Evolutionary conservation across 257 asterid genomes (phyloP).

Genomic region (Leonotis leonurus): DNA sequence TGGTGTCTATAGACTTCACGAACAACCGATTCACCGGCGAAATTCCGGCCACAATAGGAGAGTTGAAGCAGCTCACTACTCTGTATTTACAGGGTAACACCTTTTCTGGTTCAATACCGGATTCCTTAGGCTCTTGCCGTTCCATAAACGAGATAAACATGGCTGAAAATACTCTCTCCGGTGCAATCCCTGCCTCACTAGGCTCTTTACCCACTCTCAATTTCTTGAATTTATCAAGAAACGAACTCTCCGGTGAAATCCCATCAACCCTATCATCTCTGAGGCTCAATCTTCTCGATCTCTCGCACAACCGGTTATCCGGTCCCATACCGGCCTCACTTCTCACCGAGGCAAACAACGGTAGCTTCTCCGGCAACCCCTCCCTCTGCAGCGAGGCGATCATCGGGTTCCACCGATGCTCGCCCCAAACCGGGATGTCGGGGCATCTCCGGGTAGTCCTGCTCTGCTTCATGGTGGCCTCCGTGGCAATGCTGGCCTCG

Average conservation of each 20-base stretch:
- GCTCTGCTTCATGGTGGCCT: slow-evolving; percentile 30
- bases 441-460: slow-evolving; percentile 25
- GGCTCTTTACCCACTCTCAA: slow-evolving; percentile 57
- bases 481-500: slow-evolving; percentile 27
- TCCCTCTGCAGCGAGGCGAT: slow-evolving; percentile 61
- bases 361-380: slow-evolving; percentile 60
- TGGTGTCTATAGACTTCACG: slow-evolving; percentile 48
- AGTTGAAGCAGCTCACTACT: slow-evolving; percentile 40
- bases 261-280: slow-evolving; percentile 56
- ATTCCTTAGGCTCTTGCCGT: slow-evolving; percentile 54
- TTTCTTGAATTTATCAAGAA: slow-evolving; percentile 61
- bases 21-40: slow-evolving; percentile 56
- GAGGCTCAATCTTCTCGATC: slow-evolving; percentile 62
- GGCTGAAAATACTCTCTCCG: slow-evolving; percentile 53
- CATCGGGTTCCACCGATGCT: slow-evolving; percentile 41
- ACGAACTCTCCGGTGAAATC: slow-evolving; percentile 64
- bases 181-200: slow-evolving; percentile 46
- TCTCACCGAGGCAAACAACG: slow-evolving; percentile 44
- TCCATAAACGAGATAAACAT: slow-evolving; percentile 53
- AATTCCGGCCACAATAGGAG: slow-evolving; percentile 48
- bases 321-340: slow-evolving; percentile 66
- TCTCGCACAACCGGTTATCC: slow-evolving; percentile 50
- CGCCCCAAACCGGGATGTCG: slow-evolving; percentile 23
- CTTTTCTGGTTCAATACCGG: slow-evolving; percentile 62
- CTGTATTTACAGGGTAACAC: slow-evolving; percentile 48